These are phyloP conservation scores for Lyophyllum decastes DNA, from an alignment of 768 basidiomycete species.

Conservation along the genomic window DNA sequence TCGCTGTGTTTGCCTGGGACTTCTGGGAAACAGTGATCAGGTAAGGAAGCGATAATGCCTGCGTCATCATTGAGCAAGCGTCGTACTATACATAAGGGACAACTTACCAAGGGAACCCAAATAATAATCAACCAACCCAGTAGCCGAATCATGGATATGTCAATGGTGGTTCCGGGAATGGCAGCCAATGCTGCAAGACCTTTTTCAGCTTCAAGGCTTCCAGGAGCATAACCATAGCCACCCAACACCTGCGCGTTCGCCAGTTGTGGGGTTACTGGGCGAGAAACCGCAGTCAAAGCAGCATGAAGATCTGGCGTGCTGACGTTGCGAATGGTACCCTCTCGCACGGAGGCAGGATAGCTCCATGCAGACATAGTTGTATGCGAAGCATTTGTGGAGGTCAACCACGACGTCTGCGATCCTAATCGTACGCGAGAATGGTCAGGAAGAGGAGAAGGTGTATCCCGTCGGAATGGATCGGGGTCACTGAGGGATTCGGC, in stretches of 20 bases:
- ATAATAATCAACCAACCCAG: constrained; percentile 67
- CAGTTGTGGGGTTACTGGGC: constrained; percentile 54
- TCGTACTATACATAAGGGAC: not conserved
- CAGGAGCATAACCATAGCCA: constrained; percentile 64
- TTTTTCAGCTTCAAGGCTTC: constrained; percentile 50
- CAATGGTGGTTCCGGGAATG: constrained; percentile 46
- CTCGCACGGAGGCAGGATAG: constrained; percentile 52
- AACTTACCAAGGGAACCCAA: constrained; percentile 68
- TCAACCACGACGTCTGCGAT: constrained; percentile 77
- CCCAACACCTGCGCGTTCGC: constrained; percentile 64
- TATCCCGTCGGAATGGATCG: constrained; percentile 66
- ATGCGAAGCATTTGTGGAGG: constrained; percentile 60
- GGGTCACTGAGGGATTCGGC: constrained; percentile 42
- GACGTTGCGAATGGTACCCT: constrained; percentile 32
- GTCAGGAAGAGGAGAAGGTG: constrained; percentile 38
- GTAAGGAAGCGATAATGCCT: constrained; percentile 70
- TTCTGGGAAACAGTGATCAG: constrained; percentile 45
- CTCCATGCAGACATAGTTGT: constrained; percentile 68
- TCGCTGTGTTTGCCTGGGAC: constrained; percentile 32
- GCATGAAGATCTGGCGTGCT: constrained; percentile 46
- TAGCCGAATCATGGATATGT: constrained; percentile 56
- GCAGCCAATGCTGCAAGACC: constrained; percentile 47
- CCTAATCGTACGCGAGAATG: constrained; percentile 51
- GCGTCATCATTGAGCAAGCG: constrained; percentile 3
- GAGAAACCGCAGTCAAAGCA: constrained; percentile 39